Conservation (phyloP, 106 monocot species). For the Vanilla planifolia region DNA sequence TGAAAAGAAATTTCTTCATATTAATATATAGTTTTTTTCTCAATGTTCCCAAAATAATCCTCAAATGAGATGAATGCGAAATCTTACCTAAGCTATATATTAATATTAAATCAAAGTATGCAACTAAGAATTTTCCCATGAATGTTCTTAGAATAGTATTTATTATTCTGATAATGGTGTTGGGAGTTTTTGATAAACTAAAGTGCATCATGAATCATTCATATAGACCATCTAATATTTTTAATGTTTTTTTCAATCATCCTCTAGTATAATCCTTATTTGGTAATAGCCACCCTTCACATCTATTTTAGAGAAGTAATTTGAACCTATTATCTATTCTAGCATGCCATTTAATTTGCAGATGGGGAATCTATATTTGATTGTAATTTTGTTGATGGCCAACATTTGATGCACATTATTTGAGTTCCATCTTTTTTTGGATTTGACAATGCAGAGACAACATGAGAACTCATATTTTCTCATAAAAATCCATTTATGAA, state of each 20-base stretch:
- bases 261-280: neutral
- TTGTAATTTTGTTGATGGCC: neutral
- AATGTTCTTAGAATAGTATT: no score
- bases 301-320: conserved; percentile 1
- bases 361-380: neutral
- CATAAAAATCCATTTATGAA: neutral
- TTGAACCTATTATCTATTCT: neutral
- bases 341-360: conserved; percentile 1
- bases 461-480: neutral
- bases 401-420: neutral
- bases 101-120: neutral
- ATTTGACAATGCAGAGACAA: neutral
- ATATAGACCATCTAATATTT: neutral
- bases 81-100: neutral
- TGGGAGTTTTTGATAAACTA: neutral
- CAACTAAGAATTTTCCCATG: neutral
- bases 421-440: conserved; percentile 11
- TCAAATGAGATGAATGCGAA: neutral
- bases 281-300: neutral
- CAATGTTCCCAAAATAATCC: neutral
- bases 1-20: neutral
- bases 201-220: neutral
- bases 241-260: neutral
- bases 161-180: neutral
- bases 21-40: neutral